phyloP scores from a whole-genome alignment of 2,329 filamentous ascomycete genomes.

The Ophiostoma sp. region DNA sequence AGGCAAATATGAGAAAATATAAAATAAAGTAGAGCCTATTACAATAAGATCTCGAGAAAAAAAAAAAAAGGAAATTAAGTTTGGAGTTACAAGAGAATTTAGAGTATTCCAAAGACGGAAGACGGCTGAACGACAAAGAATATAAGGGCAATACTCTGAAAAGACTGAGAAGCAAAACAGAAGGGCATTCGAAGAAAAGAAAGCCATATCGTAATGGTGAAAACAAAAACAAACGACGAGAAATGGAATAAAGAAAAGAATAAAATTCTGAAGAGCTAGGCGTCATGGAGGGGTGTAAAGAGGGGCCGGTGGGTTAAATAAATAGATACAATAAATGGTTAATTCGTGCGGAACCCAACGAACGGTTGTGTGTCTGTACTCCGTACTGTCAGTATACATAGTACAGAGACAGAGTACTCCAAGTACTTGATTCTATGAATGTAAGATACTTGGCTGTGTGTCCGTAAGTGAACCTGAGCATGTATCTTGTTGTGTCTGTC shows the following conservation, averaged over 20 bases:
- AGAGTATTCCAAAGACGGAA: too few relatives aligned
- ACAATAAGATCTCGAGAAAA: neutral
- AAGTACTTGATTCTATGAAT: too few relatives aligned
- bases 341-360: constrained; percentile 1
- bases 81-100: too few relatives aligned
- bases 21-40: neutral
- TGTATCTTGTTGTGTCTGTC: constrained; percentile 1
- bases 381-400: neutral
- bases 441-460: too few relatives aligned
- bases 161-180: neutral
- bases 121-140: too few relatives aligned
- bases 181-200: neutral
- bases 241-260: neutral
- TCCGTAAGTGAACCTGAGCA: too few relatives aligned
- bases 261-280: constrained; percentile 16
- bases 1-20: neutral
- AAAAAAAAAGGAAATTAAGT: neutral
- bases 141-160: neutral
- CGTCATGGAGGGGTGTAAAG: constrained; percentile 14
- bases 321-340: neutral
- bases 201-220: too few relatives aligned
- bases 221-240: neutral
- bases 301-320: constrained; percentile 3
- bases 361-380: neutral
- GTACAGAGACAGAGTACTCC: neutral